These are phyloP conservation scores for Podospora conica DNA, from an alignment of 495 filamentous ascomycete species.

Conservation along the genomic window DNA sequence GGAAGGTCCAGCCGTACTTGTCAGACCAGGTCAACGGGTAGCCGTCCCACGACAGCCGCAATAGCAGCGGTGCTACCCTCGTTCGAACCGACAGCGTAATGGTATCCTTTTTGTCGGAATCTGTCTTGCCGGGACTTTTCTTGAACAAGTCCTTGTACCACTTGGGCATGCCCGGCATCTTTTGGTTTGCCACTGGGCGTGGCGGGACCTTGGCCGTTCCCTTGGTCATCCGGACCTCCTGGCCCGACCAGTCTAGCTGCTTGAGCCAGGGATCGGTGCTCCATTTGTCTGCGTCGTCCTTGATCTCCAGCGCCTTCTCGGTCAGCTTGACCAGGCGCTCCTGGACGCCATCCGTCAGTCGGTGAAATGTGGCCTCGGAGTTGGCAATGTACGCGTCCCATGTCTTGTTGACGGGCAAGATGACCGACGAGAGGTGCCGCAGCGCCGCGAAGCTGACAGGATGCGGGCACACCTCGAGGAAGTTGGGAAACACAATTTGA, in stretches of 20 bases:
- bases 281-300: conserved; percentile 60
- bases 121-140: conserved; percentile 44
- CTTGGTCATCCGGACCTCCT: conserved; percentile 86
- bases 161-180: conserved; percentile 86
- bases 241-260: conserved; percentile 93
- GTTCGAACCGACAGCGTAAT: conserved; percentile 83
- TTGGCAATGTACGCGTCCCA: conserved; percentile 80
- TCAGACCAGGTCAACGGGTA: conserved; percentile 90
- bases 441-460: conserved; percentile 95
- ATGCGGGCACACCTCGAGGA: conserved; percentile 83
- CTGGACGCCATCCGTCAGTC: conserved; percentile 67
- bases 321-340: conserved; percentile 65
- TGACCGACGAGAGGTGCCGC: conserved; percentile 84
- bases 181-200: conserved; percentile 73
- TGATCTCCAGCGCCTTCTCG: conserved; percentile 67
- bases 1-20: conserved; percentile 86
- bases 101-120: too few relatives aligned
- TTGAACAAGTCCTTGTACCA: conserved; percentile 96
- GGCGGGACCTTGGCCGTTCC: conserved; percentile 83
- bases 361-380: conserved; percentile 78
- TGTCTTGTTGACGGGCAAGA: conserved; percentile 78
- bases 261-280: conserved; percentile 77
- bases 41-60: conserved; percentile 83
- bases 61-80: conserved; percentile 77
- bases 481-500: conserved; percentile 83